Evolutionary conservation across 2,329 filamentous ascomycete genomes (phyloP).

Genomic region (Stagonosporopsis chrysanthemi): DNA sequence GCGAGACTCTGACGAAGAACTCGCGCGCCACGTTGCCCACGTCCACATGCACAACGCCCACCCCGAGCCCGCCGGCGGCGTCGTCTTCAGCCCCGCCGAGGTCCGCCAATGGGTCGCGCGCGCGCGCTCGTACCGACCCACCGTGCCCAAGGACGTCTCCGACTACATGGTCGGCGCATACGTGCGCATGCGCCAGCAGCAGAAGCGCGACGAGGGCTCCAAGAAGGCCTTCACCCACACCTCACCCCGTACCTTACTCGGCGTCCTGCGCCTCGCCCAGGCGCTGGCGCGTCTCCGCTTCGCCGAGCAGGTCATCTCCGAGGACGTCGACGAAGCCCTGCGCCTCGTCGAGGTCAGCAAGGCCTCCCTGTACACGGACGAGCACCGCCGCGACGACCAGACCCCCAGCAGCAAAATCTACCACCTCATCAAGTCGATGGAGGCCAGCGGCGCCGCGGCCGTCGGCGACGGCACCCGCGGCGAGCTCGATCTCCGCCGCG

Average conservation of each 20-base stretch:
- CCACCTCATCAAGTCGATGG: slow-evolving; percentile 88
- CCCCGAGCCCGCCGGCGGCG: slow-evolving; percentile 70
- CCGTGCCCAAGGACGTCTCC: slow-evolving; percentile 82
- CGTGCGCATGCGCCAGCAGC: slow-evolving; percentile 89
- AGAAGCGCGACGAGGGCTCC: slow-evolving; percentile 87
- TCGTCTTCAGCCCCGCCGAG: slow-evolving; percentile 92
- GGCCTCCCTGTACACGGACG: slow-evolving; percentile 82
- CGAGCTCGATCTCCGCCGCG: slow-evolving; percentile 85
- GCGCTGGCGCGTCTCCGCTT: slow-evolving; percentile 92
- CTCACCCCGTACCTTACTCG: slow-evolving; percentile 90
- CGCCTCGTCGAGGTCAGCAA: slow-evolving; percentile 93
- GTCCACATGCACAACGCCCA: slow-evolving; percentile 98
- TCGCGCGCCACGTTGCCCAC: slow-evolving; percentile 93
- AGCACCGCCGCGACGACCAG: slow-evolving; percentile 65
- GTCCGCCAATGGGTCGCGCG: slow-evolving; percentile 96
- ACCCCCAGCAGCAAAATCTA: slow-evolving; percentile 92
- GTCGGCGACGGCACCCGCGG: slow-evolving; percentile 75
- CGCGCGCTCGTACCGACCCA: slow-evolving; percentile 86
- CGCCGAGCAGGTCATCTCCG: slow-evolving; percentile 80
- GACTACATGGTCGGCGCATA: slow-evolving; percentile 99
- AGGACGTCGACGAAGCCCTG: slow-evolving; percentile 95
- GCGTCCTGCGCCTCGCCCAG: slow-evolving; percentile 90
- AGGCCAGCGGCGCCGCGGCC: slow-evolving; percentile 80
- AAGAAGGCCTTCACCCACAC: slow-evolving; percentile 95
- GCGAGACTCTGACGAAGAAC: slow-evolving; percentile 87